A percentile compares a stretch with the other conserved stretches of the same genome.
phyloP scores from a whole-genome alignment of 805 yeast genomes.

The Pichia sporocuriosa region DNA sequence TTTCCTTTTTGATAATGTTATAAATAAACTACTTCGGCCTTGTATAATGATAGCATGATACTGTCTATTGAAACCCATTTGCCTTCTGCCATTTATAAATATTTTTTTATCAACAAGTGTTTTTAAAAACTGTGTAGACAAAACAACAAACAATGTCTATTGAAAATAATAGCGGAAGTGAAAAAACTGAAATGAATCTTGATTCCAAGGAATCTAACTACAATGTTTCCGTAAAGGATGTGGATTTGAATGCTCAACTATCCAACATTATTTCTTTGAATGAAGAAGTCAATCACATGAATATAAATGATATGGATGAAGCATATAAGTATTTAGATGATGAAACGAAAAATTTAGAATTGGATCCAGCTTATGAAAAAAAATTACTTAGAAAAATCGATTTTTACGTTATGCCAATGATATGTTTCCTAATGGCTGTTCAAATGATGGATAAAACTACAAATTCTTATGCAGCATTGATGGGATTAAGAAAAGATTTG shows the following conservation, averaged over 20 bases:
- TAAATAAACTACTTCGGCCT: no score
- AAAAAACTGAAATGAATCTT: background rate
- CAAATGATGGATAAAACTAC: constrained; percentile 37
- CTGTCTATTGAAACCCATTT: no score
- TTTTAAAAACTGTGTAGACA: no score
- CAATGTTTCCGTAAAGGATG: background rate
- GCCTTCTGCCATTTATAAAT: no score
- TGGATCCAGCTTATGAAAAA: constrained; percentile 8
- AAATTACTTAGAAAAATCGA: constrained; percentile 28
- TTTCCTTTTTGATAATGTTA: no score
- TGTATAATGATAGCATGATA: no score
- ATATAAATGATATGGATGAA: constrained; percentile 6
- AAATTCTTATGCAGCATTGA: constrained; percentile 39
- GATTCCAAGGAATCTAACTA: constrained; percentile 1
- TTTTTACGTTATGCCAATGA: constrained; percentile 27
- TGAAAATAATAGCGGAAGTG: no score
- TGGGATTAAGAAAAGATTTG: constrained; percentile 36
- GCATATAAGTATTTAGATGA: constrained; percentile 4
- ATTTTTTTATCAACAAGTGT: no score
- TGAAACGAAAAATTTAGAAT: background rate
- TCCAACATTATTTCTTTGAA: constrained; percentile 4
- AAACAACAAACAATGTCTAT: no score
- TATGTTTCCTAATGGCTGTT: constrained; percentile 25
- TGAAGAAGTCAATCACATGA: constrained; percentile 6
- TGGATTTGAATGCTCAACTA: constrained; percentile 1